Percentiles rank a stretch among this genome's conserved stretches.
Evolutionary conservation across 139 green algal genomes (phyloP).

Genomic region (Coelastrella sp.): DNA sequence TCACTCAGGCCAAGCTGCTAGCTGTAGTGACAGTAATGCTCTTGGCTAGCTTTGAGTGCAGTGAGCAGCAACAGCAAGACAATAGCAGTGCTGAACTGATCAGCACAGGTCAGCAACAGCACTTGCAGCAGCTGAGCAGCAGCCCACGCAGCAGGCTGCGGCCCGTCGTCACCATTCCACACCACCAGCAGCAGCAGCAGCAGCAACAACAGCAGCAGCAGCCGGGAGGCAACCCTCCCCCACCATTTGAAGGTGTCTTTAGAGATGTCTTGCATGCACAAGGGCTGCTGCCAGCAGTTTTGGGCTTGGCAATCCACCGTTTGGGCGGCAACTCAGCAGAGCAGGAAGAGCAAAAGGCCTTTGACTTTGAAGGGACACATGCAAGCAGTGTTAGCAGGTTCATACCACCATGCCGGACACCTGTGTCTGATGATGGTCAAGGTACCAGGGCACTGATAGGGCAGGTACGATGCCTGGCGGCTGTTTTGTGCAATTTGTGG

Average conservation of each 20-base stretch:
- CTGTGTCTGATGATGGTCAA: not conserved
- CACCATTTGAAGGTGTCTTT: slow-evolving; percentile 14
- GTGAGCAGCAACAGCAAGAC: no score
- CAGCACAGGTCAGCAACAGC: no score
- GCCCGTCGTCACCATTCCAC: no score
- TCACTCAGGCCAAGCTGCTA: slow-evolving; percentile 4
- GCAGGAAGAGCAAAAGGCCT: not conserved
- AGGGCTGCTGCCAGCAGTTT: not conserved
- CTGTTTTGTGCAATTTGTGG: not conserved
- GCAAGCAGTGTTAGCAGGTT: no score
- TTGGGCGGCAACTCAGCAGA: not conserved
- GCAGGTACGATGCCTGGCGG: not conserved
- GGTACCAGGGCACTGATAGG: not conserved
- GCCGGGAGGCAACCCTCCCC: not conserved
- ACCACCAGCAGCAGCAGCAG: no score
- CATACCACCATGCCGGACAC: not conserved
- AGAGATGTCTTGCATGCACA: slow-evolving; percentile 6
- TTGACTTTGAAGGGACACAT: no score
- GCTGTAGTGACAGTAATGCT: not conserved
- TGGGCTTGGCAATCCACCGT: not conserved
- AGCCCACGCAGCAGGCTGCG: no score
- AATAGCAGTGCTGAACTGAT: not conserved
- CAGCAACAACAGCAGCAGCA: not conserved
- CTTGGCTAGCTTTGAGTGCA: not conserved
- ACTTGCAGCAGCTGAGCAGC: no score